phyloP scores from a whole-genome alignment of 2,329 filamentous ascomycete species.

The Colletotrichum plurivorum region DNA sequence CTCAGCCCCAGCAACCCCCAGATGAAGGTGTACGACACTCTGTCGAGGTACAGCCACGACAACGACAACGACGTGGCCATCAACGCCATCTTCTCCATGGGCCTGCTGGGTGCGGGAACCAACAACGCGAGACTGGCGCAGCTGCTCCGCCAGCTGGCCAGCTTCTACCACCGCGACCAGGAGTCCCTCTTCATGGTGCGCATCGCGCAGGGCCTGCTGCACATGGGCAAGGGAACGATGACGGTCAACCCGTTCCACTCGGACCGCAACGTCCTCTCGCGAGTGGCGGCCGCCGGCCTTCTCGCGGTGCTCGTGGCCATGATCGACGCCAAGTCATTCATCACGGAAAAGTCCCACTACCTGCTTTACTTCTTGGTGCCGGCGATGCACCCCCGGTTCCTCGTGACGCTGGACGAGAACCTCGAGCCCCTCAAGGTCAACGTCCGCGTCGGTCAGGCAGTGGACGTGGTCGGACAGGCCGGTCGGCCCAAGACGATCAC shows the following conservation, averaged over 20 bases:
- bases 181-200: slow-evolving; percentile 99
- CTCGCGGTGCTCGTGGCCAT: slow-evolving; percentile 92
- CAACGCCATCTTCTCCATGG: slow-evolving; percentile 99
- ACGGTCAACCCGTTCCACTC: slow-evolving; percentile 99
- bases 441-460: slow-evolving; percentile 96
- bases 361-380: slow-evolving; percentile 97
- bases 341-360: slow-evolving; percentile 81
- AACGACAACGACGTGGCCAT: slow-evolving; percentile 98
- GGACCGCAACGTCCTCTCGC: slow-evolving; percentile 93
- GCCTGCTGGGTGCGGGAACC: slow-evolving; percentile 93
- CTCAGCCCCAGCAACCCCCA: slow-evolving; percentile 98
- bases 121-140: slow-evolving; percentile 98
- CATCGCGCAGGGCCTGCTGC: slow-evolving; percentile 95
- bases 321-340: slow-evolving; percentile 93
- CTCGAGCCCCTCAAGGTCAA: slow-evolving; percentile 95
- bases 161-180: slow-evolving; percentile 97
- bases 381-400: slow-evolving; percentile 96
- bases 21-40: slow-evolving; percentile 99
- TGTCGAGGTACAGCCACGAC: slow-evolving; percentile 98
- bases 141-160: slow-evolving; percentile 92
- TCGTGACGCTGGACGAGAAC: slow-evolving; percentile 95
- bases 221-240: slow-evolving; percentile 99
- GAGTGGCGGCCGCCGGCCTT: slow-evolving; percentile 90
- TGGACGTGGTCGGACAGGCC: slow-evolving; percentile 97
- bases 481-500: slow-evolving; percentile 99